Evolutionary conservation across 2,329 filamentous ascomycete genomes (phyloP).

Genomic region (Sphaceloma murrayae): DNA sequence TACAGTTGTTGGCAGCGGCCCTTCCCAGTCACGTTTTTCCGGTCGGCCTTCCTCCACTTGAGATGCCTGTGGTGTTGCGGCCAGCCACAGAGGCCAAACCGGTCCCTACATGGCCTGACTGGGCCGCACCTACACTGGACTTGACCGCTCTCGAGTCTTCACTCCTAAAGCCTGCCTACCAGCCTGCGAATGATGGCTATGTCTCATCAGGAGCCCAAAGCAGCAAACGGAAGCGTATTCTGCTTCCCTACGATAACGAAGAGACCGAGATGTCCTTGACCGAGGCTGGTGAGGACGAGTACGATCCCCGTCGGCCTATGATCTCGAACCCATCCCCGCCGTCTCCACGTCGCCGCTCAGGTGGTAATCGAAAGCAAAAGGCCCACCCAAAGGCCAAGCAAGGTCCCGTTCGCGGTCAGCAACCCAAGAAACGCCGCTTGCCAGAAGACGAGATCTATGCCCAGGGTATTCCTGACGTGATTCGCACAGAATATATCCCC

Average conservation of each 20-base stretch:
- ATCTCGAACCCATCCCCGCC: slow-evolving; percentile 12
- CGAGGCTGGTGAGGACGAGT: slow-evolving; percentile 38
- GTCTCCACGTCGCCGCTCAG: not conserved
- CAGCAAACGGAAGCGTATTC: slow-evolving; percentile 18
- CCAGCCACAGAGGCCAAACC: too few species aligned
- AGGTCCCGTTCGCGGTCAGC: slow-evolving; percentile 18
- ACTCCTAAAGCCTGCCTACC: not conserved
- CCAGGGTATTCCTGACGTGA: slow-evolving; percentile 7
- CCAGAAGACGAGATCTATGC: slow-evolving; percentile 18
- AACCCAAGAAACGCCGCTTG: slow-evolving; percentile 22
- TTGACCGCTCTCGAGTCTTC: not conserved
- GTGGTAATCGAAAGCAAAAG: slow-evolving; percentile 12
- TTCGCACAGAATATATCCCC: slow-evolving; percentile 13
- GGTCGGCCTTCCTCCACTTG: slow-evolving; percentile 35
- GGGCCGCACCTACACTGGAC: not conserved
- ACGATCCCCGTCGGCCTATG: slow-evolving; percentile 37
- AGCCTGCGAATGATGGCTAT: not conserved
- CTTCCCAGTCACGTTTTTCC: slow-evolving; percentile 32
- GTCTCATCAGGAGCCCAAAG: slow-evolving; percentile 22
- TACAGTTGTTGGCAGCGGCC: slow-evolving; percentile 26
- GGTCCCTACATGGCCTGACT: too few species aligned
- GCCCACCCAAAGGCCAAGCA: slow-evolving; percentile 16
- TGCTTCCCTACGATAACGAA: slow-evolving; percentile 6
- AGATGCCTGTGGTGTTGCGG: slow-evolving; percentile 19
- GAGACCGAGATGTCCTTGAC: slow-evolving; percentile 23